Percentiles rank a stretch among this genome's conserved stretches.
Evolutionary conservation across 1,139 yeast species (phyloP).

Genomic region (Candida anutae): DNA sequence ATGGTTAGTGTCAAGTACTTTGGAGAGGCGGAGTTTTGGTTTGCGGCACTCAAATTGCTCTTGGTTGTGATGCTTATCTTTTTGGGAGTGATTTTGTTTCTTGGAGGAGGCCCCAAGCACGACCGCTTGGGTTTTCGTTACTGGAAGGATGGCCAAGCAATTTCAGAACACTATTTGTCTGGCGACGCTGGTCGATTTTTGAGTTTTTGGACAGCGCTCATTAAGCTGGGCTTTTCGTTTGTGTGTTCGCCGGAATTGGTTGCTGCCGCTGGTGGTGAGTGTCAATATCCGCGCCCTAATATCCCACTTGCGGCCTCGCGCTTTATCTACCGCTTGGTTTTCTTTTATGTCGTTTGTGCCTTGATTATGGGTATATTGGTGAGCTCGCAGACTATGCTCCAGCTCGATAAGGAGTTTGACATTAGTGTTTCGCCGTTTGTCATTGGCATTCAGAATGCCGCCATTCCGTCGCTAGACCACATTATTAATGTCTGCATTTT

Average conservation of each 20-base stretch:
- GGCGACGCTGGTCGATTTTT: slow-evolving; percentile 55
- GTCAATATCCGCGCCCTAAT: slow-evolving; percentile 37
- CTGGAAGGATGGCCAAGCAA: slow-evolving; percentile 58
- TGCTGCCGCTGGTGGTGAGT: slow-evolving; percentile 35
- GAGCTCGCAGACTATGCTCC: slow-evolving; percentile 21
- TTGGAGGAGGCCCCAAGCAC: slow-evolving; percentile 28
- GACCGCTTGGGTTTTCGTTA: slow-evolving; percentile 43
- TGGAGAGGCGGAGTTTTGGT: slow-evolving; percentile 63
- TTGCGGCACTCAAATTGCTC: slow-evolving; percentile 45
- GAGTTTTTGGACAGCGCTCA: slow-evolving; percentile 33
- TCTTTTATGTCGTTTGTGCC: slow-evolving; percentile 41
- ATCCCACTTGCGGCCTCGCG: slow-evolving; percentile 40
- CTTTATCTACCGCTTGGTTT: slow-evolving; percentile 39
- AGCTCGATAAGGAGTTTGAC: slow-evolving; percentile 26
- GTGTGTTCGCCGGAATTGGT: slow-evolving; percentile 35
- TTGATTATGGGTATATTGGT: slow-evolving; percentile 42
- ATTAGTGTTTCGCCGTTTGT: slow-evolving; percentile 48
- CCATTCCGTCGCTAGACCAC: slow-evolving; percentile 53
- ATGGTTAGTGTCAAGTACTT: slow-evolving; percentile 42
- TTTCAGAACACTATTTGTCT: slow-evolving; percentile 26
- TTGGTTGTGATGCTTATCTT: slow-evolving; percentile 32
- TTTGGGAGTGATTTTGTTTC: slow-evolving; percentile 33
- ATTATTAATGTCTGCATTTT: slow-evolving; percentile 63
- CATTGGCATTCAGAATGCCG: slow-evolving; percentile 48
- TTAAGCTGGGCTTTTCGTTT: slow-evolving; percentile 34